Conservation (phyloP, 2,329 filamentous ascomycete genomes). For the Ophiostoma novo-ulmi region DNA sequence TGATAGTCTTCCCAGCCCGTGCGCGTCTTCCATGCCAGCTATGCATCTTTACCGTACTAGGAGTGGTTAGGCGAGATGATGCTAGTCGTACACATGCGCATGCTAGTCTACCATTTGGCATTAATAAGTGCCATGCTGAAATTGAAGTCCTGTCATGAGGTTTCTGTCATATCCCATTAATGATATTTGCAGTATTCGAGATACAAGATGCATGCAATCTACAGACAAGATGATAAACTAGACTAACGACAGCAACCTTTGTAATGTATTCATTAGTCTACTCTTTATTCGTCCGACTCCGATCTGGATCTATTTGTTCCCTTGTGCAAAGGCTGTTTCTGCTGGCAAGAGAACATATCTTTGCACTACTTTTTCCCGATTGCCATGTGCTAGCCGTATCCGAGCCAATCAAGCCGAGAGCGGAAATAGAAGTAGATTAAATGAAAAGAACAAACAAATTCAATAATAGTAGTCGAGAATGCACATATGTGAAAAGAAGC, state of each 20-base stretch:
- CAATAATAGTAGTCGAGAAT: too few relatives aligned
- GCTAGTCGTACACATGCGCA: not conserved
- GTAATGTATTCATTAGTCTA: not conserved
- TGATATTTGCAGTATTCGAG: not conserved
- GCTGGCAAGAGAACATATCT: not conserved
- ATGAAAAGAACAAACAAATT: not conserved
- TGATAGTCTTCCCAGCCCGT: not conserved
- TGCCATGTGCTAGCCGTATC: constrained; percentile 8
- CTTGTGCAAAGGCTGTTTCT: too few relatives aligned
- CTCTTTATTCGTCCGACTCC: constrained; percentile 6
- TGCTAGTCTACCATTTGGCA: not conserved
- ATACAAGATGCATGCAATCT: not conserved
- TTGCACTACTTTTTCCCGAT: constrained; percentile 1
- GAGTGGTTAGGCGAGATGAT: not conserved
- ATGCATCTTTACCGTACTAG: not conserved
- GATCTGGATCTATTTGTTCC: not conserved
- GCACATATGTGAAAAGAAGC: too few relatives aligned
- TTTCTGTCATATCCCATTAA: constrained; percentile 5
- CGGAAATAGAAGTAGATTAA: not conserved
- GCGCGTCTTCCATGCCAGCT: not conserved
- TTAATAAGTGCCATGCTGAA: not conserved
- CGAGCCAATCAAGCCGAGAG: not conserved
- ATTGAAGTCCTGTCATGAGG: not conserved
- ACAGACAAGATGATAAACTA: not conserved
- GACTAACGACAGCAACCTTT: not conserved